Evolutionary conservation across 331 rosid genomes (phyloP).

Genomic region (Phaseolus coccineus): DNA sequence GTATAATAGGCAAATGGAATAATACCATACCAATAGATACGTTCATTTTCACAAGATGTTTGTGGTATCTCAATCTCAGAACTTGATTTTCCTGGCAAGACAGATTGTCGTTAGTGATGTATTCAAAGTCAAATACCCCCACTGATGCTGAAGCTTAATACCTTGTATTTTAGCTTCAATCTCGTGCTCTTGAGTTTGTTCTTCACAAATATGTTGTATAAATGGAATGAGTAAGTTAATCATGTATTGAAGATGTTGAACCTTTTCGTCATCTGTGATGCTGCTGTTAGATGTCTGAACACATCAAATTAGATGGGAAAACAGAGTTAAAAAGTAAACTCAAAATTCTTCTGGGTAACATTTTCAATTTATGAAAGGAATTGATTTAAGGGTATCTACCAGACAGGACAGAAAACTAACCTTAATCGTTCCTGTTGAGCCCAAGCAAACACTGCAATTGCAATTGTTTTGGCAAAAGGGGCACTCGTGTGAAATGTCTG

Average conservation of each 20-base stretch:
- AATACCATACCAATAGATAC: conserved; percentile 62
- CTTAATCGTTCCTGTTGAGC: conserved; percentile 59
- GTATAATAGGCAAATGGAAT: not conserved
- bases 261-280: conserved; percentile 51
- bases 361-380: not conserved
- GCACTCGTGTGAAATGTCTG: conserved; percentile 52
- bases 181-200: conserved; percentile 64
- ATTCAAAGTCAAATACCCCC: conserved; percentile 12
- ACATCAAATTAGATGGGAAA: conserved; percentile 18
- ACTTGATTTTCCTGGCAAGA: conserved; percentile 52
- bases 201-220: conserved; percentile 59
- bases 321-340: not conserved
- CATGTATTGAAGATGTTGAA: conserved; percentile 48
- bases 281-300: conserved; percentile 62
- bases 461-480: conserved; percentile 69
- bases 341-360: not conserved
- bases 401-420: conserved; percentile 39
- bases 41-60: conserved; percentile 59
- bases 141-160: not conserved
- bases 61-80: conserved; percentile 55
- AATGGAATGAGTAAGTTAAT: conserved; percentile 55
- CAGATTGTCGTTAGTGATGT: conserved; percentile 35
- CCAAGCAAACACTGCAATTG: conserved; percentile 76
- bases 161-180: conserved; percentile 74
- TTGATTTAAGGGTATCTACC: not conserved